Percentiles rank a stretch among this genome's conserved stretches.
These are phyloP conservation scores for Plasmopara muralis DNA, from an alignment of 352 stramenopile species.

Conservation along the genomic window DNA sequence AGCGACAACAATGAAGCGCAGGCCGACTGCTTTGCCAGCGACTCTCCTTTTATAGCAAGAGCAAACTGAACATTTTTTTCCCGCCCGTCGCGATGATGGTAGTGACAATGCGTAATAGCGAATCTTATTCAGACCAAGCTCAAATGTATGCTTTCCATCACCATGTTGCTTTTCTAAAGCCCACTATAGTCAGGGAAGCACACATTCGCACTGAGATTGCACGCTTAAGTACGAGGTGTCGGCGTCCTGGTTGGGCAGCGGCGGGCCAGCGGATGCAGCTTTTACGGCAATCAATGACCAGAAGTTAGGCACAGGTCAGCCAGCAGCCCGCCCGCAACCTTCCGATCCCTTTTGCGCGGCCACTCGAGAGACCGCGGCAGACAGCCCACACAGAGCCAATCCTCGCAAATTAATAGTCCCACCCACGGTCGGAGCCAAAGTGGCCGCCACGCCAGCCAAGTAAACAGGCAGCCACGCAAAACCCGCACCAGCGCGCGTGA, in stretches of 20 bases:
- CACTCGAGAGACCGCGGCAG: conserved; percentile 20
- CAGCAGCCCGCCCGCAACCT: conserved; percentile 21
- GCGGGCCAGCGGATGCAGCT: conserved; percentile 18
- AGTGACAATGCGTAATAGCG: conserved; percentile 6
- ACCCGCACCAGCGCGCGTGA: conserved; percentile 5
- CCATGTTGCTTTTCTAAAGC: conserved; percentile 1
- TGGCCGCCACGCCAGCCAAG: conserved; percentile 25
- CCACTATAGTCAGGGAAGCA: conserved; percentile 4
- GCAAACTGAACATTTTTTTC: conserved; percentile 34
- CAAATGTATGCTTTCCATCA: conserved; percentile 3
- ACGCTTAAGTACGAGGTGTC: conserved; percentile 21
- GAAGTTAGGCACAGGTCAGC: conserved; percentile 19
- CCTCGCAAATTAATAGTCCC: conserved; percentile 35
- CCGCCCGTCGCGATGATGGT: conserved; percentile 7
- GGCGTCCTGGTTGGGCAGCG: conserved; percentile 12
- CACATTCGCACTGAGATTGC: conserved; percentile 6
- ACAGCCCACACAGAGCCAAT: conserved; percentile 30
- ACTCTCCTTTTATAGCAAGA: conserved; percentile 1
- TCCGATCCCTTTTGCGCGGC: conserved; percentile 22
- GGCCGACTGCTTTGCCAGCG: conserved; percentile 2
- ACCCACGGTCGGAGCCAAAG: conserved; percentile 25
- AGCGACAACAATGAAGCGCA: conserved; percentile 1
- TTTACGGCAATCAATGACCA: conserved; percentile 34
- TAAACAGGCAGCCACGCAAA: conserved; percentile 19
- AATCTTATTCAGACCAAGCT: conserved; percentile 26